Percentiles rank a stretch among this genome's conserved stretches.
phyloP scores from a whole-genome alignment of 306 rosid species.

The Lithocarpus polystachyus region DNA sequence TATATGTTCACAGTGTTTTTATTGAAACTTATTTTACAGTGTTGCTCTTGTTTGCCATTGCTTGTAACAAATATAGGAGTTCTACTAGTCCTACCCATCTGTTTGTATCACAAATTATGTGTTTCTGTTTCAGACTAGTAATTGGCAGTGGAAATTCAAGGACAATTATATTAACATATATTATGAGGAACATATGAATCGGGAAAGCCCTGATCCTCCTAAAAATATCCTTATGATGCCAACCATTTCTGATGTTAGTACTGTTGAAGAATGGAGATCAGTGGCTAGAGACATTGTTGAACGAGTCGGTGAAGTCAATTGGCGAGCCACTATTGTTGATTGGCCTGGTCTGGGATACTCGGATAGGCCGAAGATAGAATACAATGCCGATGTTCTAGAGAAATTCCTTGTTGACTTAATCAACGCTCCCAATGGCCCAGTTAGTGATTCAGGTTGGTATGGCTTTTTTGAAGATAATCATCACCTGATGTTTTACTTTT shows the following conservation, averaged over 20 bases:
- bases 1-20: neutral
- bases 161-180: conserved; percentile 63
- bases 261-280: conserved; percentile 93
- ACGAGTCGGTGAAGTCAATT: conserved; percentile 55
- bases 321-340: conserved; percentile 84
- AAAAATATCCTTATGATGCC: conserved; percentile 84
- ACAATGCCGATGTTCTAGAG: conserved; percentile 78
- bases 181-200: conserved; percentile 71
- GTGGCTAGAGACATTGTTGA: conserved; percentile 74
- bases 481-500: neutral
- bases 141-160: conserved; percentile 91
- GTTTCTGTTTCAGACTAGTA: conserved; percentile 52
- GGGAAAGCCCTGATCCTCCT: conserved; percentile 49
- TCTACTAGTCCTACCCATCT: neutral
- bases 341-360: conserved; percentile 98
- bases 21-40: neutral
- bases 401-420: conserved; percentile 79
- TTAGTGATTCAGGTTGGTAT: conserved; percentile 59
- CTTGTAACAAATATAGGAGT: conserved; percentile 7
- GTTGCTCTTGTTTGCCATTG: neutral
- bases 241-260: conserved; percentile 93
- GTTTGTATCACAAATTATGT: conserved; percentile 11
- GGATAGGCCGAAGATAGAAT: conserved; percentile 87
- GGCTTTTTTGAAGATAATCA: conserved; percentile 1
- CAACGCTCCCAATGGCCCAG: conserved; percentile 69